phyloP scores from a whole-genome alignment of 768 basidiomycete species.

The Boletus pseudopeckii region DNA sequence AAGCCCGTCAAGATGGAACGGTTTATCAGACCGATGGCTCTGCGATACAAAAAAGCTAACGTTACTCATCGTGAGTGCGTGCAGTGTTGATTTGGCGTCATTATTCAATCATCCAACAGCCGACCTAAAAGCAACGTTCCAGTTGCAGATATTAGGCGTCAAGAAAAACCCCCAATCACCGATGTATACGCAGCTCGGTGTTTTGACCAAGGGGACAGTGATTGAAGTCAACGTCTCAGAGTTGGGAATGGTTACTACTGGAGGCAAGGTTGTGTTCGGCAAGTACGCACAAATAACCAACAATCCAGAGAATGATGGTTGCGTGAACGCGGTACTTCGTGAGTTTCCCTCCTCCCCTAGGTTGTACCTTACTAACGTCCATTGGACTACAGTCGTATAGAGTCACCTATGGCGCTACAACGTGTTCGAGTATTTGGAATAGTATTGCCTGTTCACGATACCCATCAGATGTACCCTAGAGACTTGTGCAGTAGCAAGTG shows the following conservation, averaged over 20 bases:
- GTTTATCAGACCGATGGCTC: slow-evolving; percentile 95
- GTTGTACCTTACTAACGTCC: slow-evolving; percentile 1
- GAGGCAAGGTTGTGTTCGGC: slow-evolving; percentile 91
- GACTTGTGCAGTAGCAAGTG: slow-evolving; percentile 5
- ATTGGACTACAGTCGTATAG: slow-evolving; percentile 26
- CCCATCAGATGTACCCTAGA: slow-evolving; percentile 14
- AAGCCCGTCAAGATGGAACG: slow-evolving; percentile 99
- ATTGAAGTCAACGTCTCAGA: slow-evolving; percentile 99
- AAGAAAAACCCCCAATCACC: slow-evolving; percentile 99
- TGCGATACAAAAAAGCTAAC: slow-evolving; percentile 97
- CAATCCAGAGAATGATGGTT: slow-evolving; percentile 95
- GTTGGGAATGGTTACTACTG: slow-evolving; percentile 94
- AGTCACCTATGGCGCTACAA: not conserved
- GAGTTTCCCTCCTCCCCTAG: slow-evolving; percentile 31
- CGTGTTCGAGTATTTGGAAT: not conserved
- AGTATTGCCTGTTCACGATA: not conserved
- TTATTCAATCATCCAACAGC: slow-evolving; percentile 45
- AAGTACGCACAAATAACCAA: slow-evolving; percentile 94
- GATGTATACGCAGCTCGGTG: slow-evolving; percentile 94
- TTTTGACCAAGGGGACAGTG: slow-evolving; percentile 97
- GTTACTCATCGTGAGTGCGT: slow-evolving; percentile 89
- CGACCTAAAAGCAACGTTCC: slow-evolving; percentile 97
- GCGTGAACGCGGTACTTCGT: slow-evolving; percentile 93
- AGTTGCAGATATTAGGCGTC: slow-evolving; percentile 93
- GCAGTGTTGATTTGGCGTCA: not conserved